Base-by-base conservation (phyloP, 2,329 filamentous ascomycete genomes). In the Nannizzia gypsea region DNA sequence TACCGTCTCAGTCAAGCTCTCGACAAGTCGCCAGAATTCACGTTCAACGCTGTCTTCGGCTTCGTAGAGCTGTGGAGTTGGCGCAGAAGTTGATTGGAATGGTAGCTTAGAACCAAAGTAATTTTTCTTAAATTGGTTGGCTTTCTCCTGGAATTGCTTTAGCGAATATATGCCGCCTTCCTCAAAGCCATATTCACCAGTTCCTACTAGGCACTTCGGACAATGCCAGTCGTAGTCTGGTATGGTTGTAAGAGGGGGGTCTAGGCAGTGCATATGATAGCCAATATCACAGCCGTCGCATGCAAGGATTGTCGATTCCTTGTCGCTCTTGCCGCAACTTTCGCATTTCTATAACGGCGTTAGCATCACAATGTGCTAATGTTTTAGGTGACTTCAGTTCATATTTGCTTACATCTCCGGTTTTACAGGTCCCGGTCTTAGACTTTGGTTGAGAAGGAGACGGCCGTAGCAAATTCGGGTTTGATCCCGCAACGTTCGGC, bases 181-280 rank as follows among this genome's bases (percentile, higher is more conserved):
- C 70, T 97, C 92, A 63, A 99, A 99, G 0, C 93, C 93, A 68
- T 96, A 99, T 65, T 97, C 90, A 42, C 92, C 91, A 60, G 95
- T 95, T 54, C 93, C 93, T 24, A 99, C 93, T 26, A 99, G 82
- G 71, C 93, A 99, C 68, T 90, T 84, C 0, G 93, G 88, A 66
- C 93, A 99, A 70, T 97, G 92, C 93, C 93, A 99, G 69, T 97
- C 93, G 58, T 85, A 81, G 24, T 93, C 88, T 0, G 90, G 90
- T 64, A 87, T 84, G 6, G 81, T 77, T 66, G 86, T 87, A 48
- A 95, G 76, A 1, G 88, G 89, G 36, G 91, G 92, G 64, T 99
- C 93, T 20, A 97, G 81, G 68, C 93, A 99, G 62, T 84, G 81
- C 66, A 87, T 88, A 70, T 99, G 93, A 68, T 86, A 97, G 2